Evolutionary conservation across 2,329 filamentous ascomycete species (phyloP).

Genomic region (Xylariaceae sp.): DNA sequence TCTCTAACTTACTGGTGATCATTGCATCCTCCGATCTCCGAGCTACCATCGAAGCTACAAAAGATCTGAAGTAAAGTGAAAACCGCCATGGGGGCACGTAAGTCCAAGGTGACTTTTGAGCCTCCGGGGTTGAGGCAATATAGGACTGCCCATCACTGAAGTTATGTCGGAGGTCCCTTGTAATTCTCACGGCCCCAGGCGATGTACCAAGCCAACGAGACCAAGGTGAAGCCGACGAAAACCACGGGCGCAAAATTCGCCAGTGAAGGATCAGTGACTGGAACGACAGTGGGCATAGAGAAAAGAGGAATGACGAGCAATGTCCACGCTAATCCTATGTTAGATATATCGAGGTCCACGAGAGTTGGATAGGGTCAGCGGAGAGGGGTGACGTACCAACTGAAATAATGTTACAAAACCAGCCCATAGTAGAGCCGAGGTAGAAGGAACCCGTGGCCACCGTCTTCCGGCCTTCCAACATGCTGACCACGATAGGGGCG

Average conservation of each 20-base stretch:
- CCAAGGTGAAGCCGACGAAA: slow-evolving; percentile 60
- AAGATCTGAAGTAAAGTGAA: neutral
- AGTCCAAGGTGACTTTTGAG: neutral
- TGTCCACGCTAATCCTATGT: slow-evolving; percentile 54
- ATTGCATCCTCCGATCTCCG: slow-evolving; percentile 3
- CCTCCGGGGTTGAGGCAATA: neutral
- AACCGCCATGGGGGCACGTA: neutral
- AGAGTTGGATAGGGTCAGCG: slow-evolving; percentile 1
- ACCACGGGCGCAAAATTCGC: slow-evolving; percentile 75
- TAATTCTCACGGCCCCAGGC: slow-evolving; percentile 68
- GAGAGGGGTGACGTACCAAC: slow-evolving; percentile 46
- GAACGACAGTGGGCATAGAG: slow-evolving; percentile 65
- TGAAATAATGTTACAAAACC: slow-evolving; percentile 60
- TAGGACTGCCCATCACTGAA: neutral
- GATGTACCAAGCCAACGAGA: slow-evolving; percentile 64
- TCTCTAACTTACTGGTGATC: slow-evolving; percentile 1
- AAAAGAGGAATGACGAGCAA: slow-evolving; percentile 66
- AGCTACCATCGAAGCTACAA: slow-evolving; percentile 16
- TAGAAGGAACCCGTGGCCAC: slow-evolving; percentile 55
- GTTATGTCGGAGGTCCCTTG: slow-evolving; percentile 51
- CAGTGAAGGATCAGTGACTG: slow-evolving; percentile 48
- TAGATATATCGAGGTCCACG: slow-evolving; percentile 24
- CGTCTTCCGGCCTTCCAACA: slow-evolving; percentile 57
- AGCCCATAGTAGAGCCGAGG: slow-evolving; percentile 58
- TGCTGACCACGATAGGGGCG: slow-evolving; percentile 60